Evolutionary conservation across 441 rosid species (phyloP).

Genomic region (Gossypium schwendimanii): DNA sequence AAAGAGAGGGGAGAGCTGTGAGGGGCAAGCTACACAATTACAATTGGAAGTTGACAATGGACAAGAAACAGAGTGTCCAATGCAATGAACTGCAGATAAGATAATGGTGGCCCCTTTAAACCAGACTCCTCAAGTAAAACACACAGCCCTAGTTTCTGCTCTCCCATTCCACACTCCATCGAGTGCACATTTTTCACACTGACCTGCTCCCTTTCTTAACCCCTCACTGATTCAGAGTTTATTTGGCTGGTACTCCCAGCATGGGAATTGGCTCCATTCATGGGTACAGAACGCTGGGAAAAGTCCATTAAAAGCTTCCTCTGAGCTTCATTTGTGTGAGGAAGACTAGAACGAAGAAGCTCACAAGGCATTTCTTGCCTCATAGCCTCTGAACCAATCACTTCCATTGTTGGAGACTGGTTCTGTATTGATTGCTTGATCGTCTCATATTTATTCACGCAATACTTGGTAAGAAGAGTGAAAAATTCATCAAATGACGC

Average conservation of each 20-base stretch:
- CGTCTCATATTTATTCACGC: conserved; percentile 74
- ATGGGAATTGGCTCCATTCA: conserved; percentile 33
- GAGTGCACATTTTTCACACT: not conserved
- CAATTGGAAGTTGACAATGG: too few species aligned
- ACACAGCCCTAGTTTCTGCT: not conserved
- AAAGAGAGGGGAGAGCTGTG: not conserved
- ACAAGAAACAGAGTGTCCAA: not conserved
- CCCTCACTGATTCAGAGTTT: conserved; percentile 63
- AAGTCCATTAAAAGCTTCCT: conserved; percentile 59
- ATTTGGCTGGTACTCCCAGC: conserved; percentile 38
- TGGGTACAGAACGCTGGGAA: conserved; percentile 24
- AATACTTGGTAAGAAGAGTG: conserved; percentile 81
- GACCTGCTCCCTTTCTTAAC: conserved; percentile 23
- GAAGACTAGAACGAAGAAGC: conserved; percentile 75
- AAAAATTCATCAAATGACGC: conserved; percentile 94
- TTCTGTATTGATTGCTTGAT: conserved; percentile 46
- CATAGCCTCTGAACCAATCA: conserved; percentile 52
- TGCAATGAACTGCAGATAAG: not conserved
- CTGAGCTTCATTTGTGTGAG: conserved; percentile 74
- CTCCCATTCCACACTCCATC: not conserved
- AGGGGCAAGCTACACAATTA: too few species aligned
- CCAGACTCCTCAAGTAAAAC: not conserved
- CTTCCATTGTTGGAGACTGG: conserved; percentile 41
- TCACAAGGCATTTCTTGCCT: conserved; percentile 91
- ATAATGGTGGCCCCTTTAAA: not conserved